phyloP scores from a whole-genome alignment of 192 early-diverging fungal genomes.

The Coemansia sp. region DNA sequence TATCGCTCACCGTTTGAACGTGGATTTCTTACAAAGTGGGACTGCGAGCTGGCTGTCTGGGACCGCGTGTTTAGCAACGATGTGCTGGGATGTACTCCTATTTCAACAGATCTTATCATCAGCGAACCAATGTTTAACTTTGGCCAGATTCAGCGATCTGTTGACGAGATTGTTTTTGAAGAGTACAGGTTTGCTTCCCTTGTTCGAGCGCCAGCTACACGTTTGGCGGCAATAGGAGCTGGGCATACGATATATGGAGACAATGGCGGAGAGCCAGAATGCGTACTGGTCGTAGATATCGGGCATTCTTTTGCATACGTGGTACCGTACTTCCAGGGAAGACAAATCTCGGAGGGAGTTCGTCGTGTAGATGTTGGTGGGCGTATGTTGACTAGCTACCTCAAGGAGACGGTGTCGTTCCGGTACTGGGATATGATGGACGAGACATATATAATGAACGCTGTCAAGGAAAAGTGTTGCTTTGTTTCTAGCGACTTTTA shows the following conservation, averaged over 20 bases:
- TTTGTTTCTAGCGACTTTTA: constrained; percentile 72
- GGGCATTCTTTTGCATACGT: constrained; percentile 84
- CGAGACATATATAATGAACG: constrained; percentile 82
- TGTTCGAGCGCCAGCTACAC: constrained; percentile 31
- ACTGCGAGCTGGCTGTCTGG: constrained; percentile 76
- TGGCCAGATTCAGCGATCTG: constrained; percentile 64
- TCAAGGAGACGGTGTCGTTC: constrained; percentile 93
- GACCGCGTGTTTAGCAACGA: constrained; percentile 71
- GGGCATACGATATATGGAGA: constrained; percentile 19
- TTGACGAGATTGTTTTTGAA: constrained; percentile 87
- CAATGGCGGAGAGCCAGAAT: constrained; percentile 46
- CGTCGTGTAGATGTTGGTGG: constrained; percentile 82
- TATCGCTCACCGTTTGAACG: constrained; percentile 81
- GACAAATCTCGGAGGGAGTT: constrained; percentile 61
- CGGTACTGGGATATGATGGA: constrained; percentile 96
- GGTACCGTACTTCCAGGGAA: constrained; percentile 66
- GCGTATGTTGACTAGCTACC: constrained; percentile 82
- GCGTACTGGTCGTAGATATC: constrained; percentile 73
- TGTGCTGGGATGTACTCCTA: constrained; percentile 66
- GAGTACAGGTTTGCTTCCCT: constrained; percentile 71
- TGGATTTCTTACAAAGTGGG: constrained; percentile 80
- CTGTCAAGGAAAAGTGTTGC: constrained; percentile 84
- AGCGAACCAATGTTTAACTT: constrained; percentile 86
- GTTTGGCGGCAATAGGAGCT: constrained; percentile 11
- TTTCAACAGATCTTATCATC: constrained; percentile 63